phyloP scores from a whole-genome alignment of 2,329 filamentous ascomycete species.

The Curvularia verruculosa region DNA sequence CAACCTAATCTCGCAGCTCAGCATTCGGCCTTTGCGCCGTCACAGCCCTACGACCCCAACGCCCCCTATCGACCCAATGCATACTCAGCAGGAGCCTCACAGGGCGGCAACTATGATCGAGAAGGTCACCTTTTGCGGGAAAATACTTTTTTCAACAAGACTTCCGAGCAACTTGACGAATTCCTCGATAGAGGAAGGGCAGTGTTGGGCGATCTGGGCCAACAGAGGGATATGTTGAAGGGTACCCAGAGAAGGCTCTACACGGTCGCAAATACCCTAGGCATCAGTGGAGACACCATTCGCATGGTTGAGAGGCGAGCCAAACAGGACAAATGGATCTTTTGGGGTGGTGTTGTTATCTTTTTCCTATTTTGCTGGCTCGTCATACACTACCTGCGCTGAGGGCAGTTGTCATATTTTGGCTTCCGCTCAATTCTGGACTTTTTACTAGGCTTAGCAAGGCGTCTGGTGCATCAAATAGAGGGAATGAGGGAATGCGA shows the following conservation, averaged over 20 bases:
- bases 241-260: constrained; percentile 90
- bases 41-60: constrained; percentile 35
- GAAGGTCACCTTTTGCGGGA: constrained; percentile 87
- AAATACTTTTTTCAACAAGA: constrained; percentile 82
- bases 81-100: constrained; percentile 45
- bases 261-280: constrained; percentile 90
- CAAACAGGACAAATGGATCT: constrained; percentile 97
- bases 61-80: constrained; percentile 50
- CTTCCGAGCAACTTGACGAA: constrained; percentile 86
- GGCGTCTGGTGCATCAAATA: constrained; percentile 2
- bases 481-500: background rate
- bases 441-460: background rate
- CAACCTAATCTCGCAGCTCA: constrained; percentile 29
- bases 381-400: constrained; percentile 80
- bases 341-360: constrained; percentile 81
- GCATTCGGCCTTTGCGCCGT: constrained; percentile 42
- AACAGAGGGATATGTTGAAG: constrained; percentile 94
- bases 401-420: background rate
- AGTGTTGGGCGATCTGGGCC: constrained; percentile 83
- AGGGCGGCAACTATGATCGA: constrained; percentile 64
- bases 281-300: constrained; percentile 93
- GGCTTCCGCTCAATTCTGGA: background rate
- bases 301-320: constrained; percentile 93
- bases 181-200: constrained; percentile 91
- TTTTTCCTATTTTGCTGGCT: constrained; percentile 94